Conservation (phyloP, 1,284 basidiomycete species). For the Phellinidium pouzarii region DNA sequence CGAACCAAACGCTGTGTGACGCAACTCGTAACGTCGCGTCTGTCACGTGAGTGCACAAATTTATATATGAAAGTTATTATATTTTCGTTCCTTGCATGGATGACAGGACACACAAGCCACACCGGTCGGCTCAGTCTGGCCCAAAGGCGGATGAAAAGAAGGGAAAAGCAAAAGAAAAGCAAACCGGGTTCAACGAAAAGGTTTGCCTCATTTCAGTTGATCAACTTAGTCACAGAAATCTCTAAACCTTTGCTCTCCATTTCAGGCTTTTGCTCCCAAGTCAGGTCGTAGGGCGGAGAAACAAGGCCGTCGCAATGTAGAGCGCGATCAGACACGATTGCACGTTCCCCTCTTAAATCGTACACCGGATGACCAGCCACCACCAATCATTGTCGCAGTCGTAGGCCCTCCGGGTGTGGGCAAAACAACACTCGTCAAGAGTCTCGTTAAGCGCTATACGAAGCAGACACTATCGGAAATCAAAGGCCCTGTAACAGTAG, state of each 20-base stretch:
- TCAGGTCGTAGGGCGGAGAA: conserved; percentile 85
- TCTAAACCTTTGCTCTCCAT: not conserved
- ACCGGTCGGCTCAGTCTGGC: conserved; percentile 48
- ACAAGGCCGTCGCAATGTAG: conserved; percentile 86
- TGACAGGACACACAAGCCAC: conserved; percentile 67
- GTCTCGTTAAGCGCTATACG: conserved; percentile 87
- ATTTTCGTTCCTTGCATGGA: conserved; percentile 40
- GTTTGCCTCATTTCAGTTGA: conserved; percentile 36
- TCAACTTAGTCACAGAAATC: not conserved
- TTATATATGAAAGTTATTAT: not conserved
- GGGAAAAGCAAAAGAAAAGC: conserved; percentile 60
- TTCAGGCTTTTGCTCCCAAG: conserved; percentile 87
- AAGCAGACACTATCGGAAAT: conserved; percentile 91
- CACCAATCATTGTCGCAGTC: conserved; percentile 93
- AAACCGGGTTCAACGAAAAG: conserved; percentile 86
- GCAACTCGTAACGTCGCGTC: not conserved
- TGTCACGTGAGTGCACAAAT: not conserved
- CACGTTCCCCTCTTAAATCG: conserved; percentile 96
- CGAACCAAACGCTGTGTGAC: not conserved
- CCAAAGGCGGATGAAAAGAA: conserved; percentile 57
- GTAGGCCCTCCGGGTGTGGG: conserved; percentile 97
- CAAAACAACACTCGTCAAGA: conserved; percentile 92
- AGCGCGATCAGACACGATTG: conserved; percentile 89
- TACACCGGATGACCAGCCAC: conserved; percentile 87
- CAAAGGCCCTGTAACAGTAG: conserved; percentile 94